Evolutionary conservation across 257 asterid species (phyloP).

Genomic region (Rubia yunnanensis): DNA sequence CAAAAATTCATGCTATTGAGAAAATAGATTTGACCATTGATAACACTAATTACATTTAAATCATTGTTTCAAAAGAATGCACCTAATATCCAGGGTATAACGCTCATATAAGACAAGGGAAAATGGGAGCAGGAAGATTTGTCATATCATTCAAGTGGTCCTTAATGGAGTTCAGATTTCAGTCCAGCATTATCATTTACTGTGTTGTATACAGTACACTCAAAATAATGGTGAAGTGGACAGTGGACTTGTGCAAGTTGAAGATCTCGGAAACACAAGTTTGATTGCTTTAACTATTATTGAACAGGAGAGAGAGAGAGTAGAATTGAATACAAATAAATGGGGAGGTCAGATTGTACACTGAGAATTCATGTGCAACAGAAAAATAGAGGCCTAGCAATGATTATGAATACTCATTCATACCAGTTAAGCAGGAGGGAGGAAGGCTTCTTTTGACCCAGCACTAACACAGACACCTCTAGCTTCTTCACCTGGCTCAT

Average conservation of each 20-base stretch:
- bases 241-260: not conserved
- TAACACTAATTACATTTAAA: no score
- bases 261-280: no score
- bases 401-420: constrained; percentile 6
- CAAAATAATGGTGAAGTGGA: not conserved
- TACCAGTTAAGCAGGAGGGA: constrained; percentile 52
- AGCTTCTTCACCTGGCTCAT: constrained; percentile 89
- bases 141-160: not conserved
- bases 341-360: not conserved
- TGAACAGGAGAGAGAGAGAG: no score
- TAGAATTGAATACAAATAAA: not conserved
- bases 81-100: no score
- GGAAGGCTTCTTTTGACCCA: constrained; percentile 66
- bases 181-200: not conserved
- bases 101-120: not conserved
- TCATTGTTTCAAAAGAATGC: no score
- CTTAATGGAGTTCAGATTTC: not conserved
- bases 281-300: no score
- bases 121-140: no score
- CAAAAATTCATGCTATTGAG: no score
- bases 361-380: not conserved
- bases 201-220: not conserved
- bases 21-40: no score
- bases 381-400: not conserved
- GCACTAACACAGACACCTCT: constrained; percentile 75